Conservation (phyloP, 2,329 filamentous ascomycete species). For the Colletotrichum zoysiae region DNA sequence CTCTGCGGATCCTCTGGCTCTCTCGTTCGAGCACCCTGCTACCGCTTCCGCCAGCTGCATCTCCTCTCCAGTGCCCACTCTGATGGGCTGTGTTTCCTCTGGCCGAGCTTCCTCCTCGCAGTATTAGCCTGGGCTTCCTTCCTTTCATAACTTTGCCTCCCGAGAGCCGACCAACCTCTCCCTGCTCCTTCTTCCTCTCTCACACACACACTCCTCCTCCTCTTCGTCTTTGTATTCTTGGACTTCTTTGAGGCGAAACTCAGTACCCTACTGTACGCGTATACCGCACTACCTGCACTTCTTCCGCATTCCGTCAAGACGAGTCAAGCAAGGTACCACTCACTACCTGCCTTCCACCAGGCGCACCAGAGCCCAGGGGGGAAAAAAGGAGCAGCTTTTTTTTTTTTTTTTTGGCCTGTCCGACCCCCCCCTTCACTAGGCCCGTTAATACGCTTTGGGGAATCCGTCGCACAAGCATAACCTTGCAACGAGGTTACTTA, state of each 20-base stretch:
- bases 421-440: conserved; percentile 40
- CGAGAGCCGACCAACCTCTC: neutral
- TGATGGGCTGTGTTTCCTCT: conserved; percentile 38
- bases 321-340: conserved; percentile 31
- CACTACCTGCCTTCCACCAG: conserved; percentile 14
- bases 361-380: conserved; percentile 17
- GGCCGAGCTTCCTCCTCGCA: conserved; percentile 30
- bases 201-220: neutral
- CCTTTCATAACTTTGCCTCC: conserved; percentile 12
- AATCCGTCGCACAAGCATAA: conserved; percentile 42
- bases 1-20: conserved; percentile 19
- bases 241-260: conserved; percentile 17
- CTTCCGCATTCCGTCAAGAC: conserved; percentile 10
- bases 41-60: conserved; percentile 24
- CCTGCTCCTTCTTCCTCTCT: conserved; percentile 7
- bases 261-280: conserved; percentile 1
- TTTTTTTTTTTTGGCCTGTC: neutral
- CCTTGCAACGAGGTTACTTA: conserved; percentile 44
- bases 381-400: conserved; percentile 32
- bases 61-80: conserved; percentile 29
- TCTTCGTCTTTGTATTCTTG: conserved; percentile 28
- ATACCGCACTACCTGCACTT: neutral
- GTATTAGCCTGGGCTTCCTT: conserved; percentile 18
- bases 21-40: conserved; percentile 15
- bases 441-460: conserved; percentile 39